Percentiles rank a stretch among this genome's conserved stretches.
phyloP scores from a whole-genome alignment of 1,284 basidiomycete species.

The Cutaneotrichosporon sp. region DNA sequence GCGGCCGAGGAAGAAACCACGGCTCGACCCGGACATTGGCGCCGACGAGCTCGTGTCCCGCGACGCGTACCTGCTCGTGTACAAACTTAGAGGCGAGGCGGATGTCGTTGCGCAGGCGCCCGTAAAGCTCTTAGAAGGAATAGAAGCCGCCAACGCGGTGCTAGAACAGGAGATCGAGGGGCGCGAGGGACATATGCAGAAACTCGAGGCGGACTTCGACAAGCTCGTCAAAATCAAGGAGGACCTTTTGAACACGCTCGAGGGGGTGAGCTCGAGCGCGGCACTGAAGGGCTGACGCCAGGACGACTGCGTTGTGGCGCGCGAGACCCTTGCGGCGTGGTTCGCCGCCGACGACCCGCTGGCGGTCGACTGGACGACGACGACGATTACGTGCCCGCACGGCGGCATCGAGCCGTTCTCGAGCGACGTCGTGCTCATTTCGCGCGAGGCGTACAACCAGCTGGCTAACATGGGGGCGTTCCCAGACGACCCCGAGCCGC shows the following conservation, averaged over 20 bases:
- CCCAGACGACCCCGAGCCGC: neutral
- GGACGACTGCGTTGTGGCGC: slow-evolving; percentile 30
- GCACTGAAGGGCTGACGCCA: slow-evolving; percentile 12
- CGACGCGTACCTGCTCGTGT: slow-evolving; percentile 90
- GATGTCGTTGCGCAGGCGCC: slow-evolving; percentile 51
- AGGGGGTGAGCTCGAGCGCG: slow-evolving; percentile 22
- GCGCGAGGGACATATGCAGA: neutral
- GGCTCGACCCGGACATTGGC: slow-evolving; percentile 11
- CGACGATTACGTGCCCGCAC: slow-evolving; percentile 25
- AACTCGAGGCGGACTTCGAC: slow-evolving; percentile 5
- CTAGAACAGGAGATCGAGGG: slow-evolving; percentile 22
- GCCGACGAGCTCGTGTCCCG: slow-evolving; percentile 53
- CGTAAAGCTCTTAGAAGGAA: slow-evolving; percentile 53
- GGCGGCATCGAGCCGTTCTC: slow-evolving; percentile 23
- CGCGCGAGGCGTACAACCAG: slow-evolving; percentile 23
- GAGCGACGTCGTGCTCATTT: slow-evolving; percentile 20
- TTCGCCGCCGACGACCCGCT: slow-evolving; percentile 13
- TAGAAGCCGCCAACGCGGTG: slow-evolving; percentile 55
- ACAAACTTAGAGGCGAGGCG: slow-evolving; percentile 52
- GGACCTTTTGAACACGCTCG: slow-evolving; percentile 21
- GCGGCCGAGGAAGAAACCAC: slow-evolving; percentile 20
- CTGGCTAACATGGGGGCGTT: slow-evolving; percentile 11
- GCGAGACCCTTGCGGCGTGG: slow-evolving; percentile 27
- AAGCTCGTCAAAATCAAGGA: slow-evolving; percentile 20
- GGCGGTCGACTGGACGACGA: slow-evolving; percentile 18